Base-by-base conservation (phyloP, 192 early-diverging fungal genomes). In the Umbelopsis isabellina region DNA sequence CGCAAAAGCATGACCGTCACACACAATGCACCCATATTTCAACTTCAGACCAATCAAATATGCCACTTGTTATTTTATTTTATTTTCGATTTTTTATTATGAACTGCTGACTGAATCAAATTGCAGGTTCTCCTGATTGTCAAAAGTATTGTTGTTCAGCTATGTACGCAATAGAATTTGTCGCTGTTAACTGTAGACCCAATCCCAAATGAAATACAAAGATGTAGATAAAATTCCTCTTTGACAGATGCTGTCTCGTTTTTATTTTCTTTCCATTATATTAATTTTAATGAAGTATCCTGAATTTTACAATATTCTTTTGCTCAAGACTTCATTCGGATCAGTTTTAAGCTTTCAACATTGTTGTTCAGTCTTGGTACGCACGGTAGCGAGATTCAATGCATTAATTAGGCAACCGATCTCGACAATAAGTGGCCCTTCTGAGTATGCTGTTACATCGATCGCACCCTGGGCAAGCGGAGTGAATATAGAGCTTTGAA, bases 341-440 rank as follows among this genome's bases (percentile, higher is more conserved):
- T 61, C 55, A 61, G 55, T 25, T 35, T 41, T 61, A 22, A 27
- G 55, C 55, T 25, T 30, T 61, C 33, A 61, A 61, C 27, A 35
- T 61, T 35, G 55, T 21, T 35, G 1, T 35, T 61, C 55, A 16
- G 21, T 61, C 55, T 61, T 25, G 55, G 55, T 61, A 61, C 55
- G 27, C 55, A 61, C 55, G 55, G 55, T 61, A 61, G 55, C 55
- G 55, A 61, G 30, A 61, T 35, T 12, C 55, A 61, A 35, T 61
- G 55, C 55, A 61, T 25, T 61, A 30, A 61, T 27, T 12, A 27
- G 33, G 55, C 55, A 61, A 61, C 55, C 55, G 55, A 61, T 35
- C 55, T 61, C 55, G 55, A 61, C 55, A 61, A 61, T 61, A 61
- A 61, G 55, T 35, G 55, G 55, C 55, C 55, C 55, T 61, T 61